A percentile compares a stretch with the other conserved stretches of the same genome.
These are phyloP conservation scores for Sclerotinia subarctica DNA, from an alignment of 2,329 filamentous ascomycete genomes.

Conservation along the genomic window DNA sequence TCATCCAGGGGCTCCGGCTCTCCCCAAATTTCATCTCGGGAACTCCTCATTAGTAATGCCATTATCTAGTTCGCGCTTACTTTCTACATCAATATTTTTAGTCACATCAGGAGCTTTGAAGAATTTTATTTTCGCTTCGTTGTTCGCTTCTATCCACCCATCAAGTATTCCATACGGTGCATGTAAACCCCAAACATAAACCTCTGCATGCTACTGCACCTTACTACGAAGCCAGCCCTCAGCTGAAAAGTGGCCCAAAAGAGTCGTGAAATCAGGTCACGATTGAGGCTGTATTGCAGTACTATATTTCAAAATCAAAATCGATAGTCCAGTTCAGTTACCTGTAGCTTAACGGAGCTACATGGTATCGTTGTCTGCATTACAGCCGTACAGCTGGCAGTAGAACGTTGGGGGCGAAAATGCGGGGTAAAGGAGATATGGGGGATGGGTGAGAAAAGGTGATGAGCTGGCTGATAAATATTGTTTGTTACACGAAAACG, in stretches of 20 bases:
- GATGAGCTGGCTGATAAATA: conserved; percentile 15
- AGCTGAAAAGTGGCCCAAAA: conserved; percentile 13
- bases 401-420: conserved; percentile 10
- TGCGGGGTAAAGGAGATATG: conserved; percentile 19
- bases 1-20: background rate
- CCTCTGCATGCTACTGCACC: background rate
- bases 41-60: background rate
- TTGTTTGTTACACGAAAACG: conserved; percentile 4
- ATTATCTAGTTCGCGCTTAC: background rate
- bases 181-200: conserved; percentile 10
- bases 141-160: background rate
- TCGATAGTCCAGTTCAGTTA: conserved; percentile 10
- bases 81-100: background rate
- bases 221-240: background rate
- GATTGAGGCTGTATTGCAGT: conserved; percentile 20
- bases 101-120: background rate
- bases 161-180: background rate
- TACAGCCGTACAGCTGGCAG: conserved; percentile 7
- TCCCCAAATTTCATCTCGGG: background rate
- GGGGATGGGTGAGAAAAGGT: background rate
- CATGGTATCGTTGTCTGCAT: conserved; percentile 3
- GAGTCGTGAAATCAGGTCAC: conserved; percentile 2
- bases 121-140: background rate
- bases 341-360: conserved; percentile 5
- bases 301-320: conserved; percentile 6